Evolutionary conservation across 805 yeast genomes (phyloP), one percentile per base, ranked within the genome.

Genomic region (Ogataea polymorpha): DNA sequence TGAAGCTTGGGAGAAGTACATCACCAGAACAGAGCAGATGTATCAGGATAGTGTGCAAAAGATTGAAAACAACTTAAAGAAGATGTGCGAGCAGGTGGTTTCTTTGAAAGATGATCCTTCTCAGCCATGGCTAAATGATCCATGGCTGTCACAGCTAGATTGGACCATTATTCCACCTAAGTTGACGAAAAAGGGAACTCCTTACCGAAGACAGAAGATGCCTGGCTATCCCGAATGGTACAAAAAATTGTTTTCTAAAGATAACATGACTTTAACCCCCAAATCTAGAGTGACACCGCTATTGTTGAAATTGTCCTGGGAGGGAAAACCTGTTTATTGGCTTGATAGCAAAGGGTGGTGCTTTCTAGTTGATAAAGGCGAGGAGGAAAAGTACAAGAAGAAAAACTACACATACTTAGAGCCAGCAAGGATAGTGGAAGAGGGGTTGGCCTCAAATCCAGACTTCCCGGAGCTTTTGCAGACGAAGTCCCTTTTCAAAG

Each of bases 161-260:
- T 93, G 99, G 99, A 74, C 79, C 0, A 66, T 82, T 2, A 70
- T 69, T 23, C 82, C 85, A 1, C 59, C 73, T 0, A 72, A 79
- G 38, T 48, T 79, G 30, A 86, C 82, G 11, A 87, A 87, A 56
- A 70, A 75, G 27, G 95, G 93, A 2, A 65, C 63, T 3, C 86
- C 87, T 1, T 72, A 67, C 17, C 85, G 86, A 40, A 79, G 75
- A 18, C 96, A 87, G 60, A 88, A 77, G 52, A 57, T 87, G 34
- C 95, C 96, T 0, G 98, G 96, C 0, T 87, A 73, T 53, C 99
- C 99, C 0, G 83, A 83, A 50, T 93, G 99, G 99, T 95, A 86
- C 61, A 76, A 84, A 45, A 80, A 79, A 18, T 55, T 77, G 26
- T 65, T 69, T 46, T 70, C 66, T 31, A 61, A 67, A 15, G 55